Evolutionary conservation across 805 yeast genomes (phyloP).

Genomic region (Myxozyma mucilagina): DNA sequence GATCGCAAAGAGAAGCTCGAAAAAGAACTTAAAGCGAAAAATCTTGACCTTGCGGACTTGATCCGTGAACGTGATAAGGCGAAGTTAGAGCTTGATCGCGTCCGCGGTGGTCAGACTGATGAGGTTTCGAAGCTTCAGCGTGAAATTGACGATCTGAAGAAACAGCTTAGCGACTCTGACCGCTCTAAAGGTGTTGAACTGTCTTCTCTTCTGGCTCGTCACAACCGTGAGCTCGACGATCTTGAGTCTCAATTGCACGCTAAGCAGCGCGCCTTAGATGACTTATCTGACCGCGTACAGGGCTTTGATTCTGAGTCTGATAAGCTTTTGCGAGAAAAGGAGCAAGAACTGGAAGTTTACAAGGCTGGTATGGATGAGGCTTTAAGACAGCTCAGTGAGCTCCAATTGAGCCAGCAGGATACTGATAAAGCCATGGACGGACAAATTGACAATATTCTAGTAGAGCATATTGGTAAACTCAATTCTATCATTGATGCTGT

Average conservation of each 20-base stretch:
- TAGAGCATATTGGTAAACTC: conserved; percentile 52
- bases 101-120: conserved; percentile 61
- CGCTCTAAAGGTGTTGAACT: conserved; percentile 64
- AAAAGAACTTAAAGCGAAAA: conserved; percentile 77
- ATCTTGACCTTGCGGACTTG: conserved; percentile 82
- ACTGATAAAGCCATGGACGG: conserved; percentile 57
- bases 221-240: conserved; percentile 60
- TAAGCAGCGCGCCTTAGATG: conserved; percentile 40
- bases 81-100: conserved; percentile 67
- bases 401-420: conserved; percentile 46
- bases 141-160: conserved; percentile 60
- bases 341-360: conserved; percentile 76
- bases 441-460: conserved; percentile 56
- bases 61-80: conserved; percentile 90
- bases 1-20: conserved; percentile 80
- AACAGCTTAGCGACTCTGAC: conserved; percentile 59
- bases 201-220: conserved; percentile 58
- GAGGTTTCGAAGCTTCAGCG: conserved; percentile 67
- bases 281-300: conserved; percentile 33
- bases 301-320: conserved; percentile 41
- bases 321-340: conserved; percentile 61
- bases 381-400: conserved; percentile 55
- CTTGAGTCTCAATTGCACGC: conserved; percentile 46
- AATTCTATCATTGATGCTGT: conserved; percentile 67
- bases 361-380: conserved; percentile 69